Evolutionary conservation across 495 filamentous ascomycete genomes (phyloP), one percentile per base, ranked within the genome.

Genomic region (Penicillium roqueforti): DNA sequence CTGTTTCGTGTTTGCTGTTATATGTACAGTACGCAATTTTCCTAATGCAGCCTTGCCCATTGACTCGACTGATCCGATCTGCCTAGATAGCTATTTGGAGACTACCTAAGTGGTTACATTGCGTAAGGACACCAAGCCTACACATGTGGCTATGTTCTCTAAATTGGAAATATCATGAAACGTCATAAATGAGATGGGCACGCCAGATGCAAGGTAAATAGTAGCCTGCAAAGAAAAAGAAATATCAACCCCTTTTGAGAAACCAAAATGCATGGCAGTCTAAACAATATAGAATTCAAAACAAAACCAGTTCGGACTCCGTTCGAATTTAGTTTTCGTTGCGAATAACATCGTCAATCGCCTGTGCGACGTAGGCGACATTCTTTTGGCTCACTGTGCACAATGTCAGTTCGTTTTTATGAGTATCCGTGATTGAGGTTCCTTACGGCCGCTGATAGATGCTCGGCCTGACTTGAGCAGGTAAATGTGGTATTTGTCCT

Each of bases 341-440:
- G 31, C 73, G 70, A 28, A 78, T 68, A 23, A 78, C 70, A 45
- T 75, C 66, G 57, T 78, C 66, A 38, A 78, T 75, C 34, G 73
- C 72, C 41, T 69, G 63, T 10, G 77, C 78, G 29, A 80, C 75
- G 56, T 80, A 80, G 22, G 57, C 54, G 36, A 80, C 74, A 48
- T 79, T 79, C 57, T 71, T 72, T 42, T 76, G 54, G 65, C 72
- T 78, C 67, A 80, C 72, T 97, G 39, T 63, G 48, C 50, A 25
- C 14, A 40, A 20, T 47, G 22, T 57, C 31, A 54, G 47, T 42
- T 45, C 36, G 14, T 41, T 20, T 42, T 37, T 8, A 44, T 20
- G 19, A 20, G 10, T 34, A 16, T 10, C 7, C 6, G 31, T 22
- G 37, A 8, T 14, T 13, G 32, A 22, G 44, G 40, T 6, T 42